These are phyloP conservation scores for Melaleuca quinquenervia DNA, from an alignment of 345 rosid species.

Conservation along the genomic window DNA sequence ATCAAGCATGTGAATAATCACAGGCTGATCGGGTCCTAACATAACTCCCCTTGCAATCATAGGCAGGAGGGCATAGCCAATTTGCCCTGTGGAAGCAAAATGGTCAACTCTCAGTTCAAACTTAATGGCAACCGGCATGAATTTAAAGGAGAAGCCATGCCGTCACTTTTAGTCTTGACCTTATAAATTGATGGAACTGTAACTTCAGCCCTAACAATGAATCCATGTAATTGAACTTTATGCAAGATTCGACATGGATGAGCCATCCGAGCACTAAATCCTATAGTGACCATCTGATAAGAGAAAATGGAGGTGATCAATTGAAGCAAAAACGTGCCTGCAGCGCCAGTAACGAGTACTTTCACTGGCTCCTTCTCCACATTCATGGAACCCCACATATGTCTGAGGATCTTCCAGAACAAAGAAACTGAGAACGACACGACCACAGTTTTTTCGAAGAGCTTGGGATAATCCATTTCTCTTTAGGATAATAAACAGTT, in stretches of 20 bases:
- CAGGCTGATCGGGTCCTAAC: slow-evolving; percentile 80
- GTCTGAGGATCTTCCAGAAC: slow-evolving; percentile 44
- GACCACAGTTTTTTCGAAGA: slow-evolving; percentile 45
- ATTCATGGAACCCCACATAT: slow-evolving; percentile 41
- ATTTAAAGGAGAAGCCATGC: not conserved
- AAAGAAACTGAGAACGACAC: slow-evolving; percentile 25
- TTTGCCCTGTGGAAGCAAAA: slow-evolving; percentile 45
- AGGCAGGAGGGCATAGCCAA: slow-evolving; percentile 76
- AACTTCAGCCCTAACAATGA: not conserved
- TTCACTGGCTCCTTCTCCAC: slow-evolving; percentile 50
- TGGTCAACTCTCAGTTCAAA: not conserved
- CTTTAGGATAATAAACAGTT: not conserved
- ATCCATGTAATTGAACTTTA: not conserved
- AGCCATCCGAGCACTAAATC: not conserved
- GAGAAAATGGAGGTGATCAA: not conserved
- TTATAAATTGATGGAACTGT: not conserved
- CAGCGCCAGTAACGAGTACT: slow-evolving; percentile 68
- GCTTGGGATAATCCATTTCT: not conserved
- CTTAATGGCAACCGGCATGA: not conserved
- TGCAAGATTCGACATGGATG: not conserved
- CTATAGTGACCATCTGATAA: not conserved
- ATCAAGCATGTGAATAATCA: slow-evolving; percentile 75
- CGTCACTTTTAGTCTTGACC: not conserved
- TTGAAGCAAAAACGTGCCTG: slow-evolving; percentile 38
- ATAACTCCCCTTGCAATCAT: slow-evolving; percentile 75